phyloP scores from a whole-genome alignment of 2,329 filamentous ascomycete genomes.

The Penicillium decumbens region DNA sequence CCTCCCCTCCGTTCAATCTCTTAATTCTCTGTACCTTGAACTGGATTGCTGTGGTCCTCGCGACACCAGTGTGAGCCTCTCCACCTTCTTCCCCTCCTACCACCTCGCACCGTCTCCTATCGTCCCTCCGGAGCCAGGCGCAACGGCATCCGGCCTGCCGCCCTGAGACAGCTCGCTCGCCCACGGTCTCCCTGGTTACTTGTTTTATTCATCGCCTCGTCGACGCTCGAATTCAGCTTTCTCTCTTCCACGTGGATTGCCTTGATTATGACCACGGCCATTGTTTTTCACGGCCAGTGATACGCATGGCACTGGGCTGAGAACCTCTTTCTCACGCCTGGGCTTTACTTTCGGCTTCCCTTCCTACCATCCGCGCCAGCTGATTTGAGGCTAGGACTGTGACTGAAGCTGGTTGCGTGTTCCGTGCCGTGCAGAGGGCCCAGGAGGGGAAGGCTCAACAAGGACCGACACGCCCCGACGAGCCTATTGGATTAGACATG shows the following conservation, averaged over 20 bases:
- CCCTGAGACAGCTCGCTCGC: not conserved
- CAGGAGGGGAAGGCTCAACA: slow-evolving; percentile 27
- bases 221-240: not conserved
- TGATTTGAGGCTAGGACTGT: slow-evolving; percentile 15
- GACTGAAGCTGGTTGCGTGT: slow-evolving; percentile 18
- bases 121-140: not conserved
- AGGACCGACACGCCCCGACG: slow-evolving; percentile 11
- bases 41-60: not conserved
- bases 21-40: not conserved
- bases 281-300: slow-evolving; percentile 18
- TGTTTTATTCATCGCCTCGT: not conserved
- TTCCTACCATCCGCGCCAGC: slow-evolving; percentile 24
- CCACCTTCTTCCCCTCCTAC: not conserved
- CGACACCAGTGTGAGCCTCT: not conserved
- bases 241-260: slow-evolving; percentile 8
- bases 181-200: not conserved
- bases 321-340: slow-evolving; percentile 12
- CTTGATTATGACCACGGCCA: slow-evolving; percentile 24
- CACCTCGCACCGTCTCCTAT: not conserved
- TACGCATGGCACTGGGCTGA: slow-evolving; percentile 30
- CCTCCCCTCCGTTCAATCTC: not conserved
- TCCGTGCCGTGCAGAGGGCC: slow-evolving; percentile 27
- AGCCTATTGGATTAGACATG: slow-evolving; percentile 30
- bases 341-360: slow-evolving; percentile 21
- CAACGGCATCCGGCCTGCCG: slow-evolving; percentile 1